Conservation (phyloP, 345 rosid genomes). For the Leavenworthia alabamica region DNA sequence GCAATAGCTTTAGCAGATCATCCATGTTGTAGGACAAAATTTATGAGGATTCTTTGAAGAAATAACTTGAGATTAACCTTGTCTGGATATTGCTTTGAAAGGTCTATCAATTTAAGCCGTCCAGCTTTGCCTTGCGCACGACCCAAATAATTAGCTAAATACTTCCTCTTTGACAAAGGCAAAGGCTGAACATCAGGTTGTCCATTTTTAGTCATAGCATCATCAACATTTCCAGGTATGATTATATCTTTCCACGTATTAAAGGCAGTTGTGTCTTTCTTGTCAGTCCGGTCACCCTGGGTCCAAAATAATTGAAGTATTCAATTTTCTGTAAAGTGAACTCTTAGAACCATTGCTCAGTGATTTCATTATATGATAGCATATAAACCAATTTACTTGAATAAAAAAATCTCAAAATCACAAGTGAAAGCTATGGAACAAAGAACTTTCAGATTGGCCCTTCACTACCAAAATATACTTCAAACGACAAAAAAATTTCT, state of each 20-base stretch:
- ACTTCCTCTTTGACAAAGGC: constrained; percentile 69
- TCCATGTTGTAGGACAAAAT: not conserved
- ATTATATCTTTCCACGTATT: constrained; percentile 97
- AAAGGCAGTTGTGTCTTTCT: constrained; percentile 79
- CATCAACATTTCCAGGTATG: constrained; percentile 91
- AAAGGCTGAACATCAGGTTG: constrained; percentile 56
- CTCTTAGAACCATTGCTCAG: not conserved
- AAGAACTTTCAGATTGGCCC: not conserved
- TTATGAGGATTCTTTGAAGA: not conserved
- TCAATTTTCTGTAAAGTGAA: not conserved
- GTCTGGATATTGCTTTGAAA: constrained; percentile 71
- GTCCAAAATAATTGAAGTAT: constrained; percentile 12
- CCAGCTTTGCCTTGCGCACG: constrained; percentile 90
- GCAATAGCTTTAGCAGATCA: not conserved
- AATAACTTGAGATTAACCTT: constrained; percentile 43
- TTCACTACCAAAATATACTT: not conserved
- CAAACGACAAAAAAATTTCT: not conserved
- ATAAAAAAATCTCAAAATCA: not conserved
- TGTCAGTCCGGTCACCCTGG: constrained; percentile 96
- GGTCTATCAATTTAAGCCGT: constrained; percentile 73
- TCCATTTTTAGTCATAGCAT: constrained; percentile 66
- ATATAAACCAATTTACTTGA: not conserved
- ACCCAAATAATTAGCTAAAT: constrained; percentile 83
- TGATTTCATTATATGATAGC: not conserved
- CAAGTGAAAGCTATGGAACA: not conserved